phyloP scores from a whole-genome alignment of 2,329 filamentous ascomycete species.

The Diaporthe citrichinensis region DNA sequence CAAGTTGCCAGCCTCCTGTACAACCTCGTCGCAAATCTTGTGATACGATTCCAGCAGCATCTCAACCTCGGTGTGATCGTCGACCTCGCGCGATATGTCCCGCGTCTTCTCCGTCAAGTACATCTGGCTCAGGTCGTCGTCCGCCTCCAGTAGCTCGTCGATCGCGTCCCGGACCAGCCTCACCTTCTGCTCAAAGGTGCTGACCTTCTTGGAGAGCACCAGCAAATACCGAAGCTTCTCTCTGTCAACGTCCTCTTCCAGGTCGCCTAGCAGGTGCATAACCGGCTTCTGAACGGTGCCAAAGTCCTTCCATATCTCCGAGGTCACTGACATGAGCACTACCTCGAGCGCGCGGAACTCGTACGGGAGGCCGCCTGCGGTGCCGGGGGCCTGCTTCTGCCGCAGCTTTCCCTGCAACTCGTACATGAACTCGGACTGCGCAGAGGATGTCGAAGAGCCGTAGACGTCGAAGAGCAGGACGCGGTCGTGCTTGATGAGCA shows the following conservation, averaged over 20 bases:
- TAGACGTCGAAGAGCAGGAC: slow-evolving; percentile 96
- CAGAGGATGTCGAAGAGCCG: slow-evolving; percentile 93
- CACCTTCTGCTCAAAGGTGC: slow-evolving; percentile 97
- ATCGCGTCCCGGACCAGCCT: slow-evolving; percentile 94
- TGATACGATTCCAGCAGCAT: slow-evolving; percentile 98
- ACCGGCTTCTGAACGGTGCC: slow-evolving; percentile 94
- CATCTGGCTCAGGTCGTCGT: slow-evolving; percentile 95
- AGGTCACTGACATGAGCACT: slow-evolving; percentile 92
- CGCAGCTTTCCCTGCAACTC: slow-evolving; percentile 93
- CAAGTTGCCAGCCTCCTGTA: slow-evolving; percentile 92
- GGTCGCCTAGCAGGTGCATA: slow-evolving; percentile 86
- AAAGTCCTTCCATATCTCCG: slow-evolving; percentile 93
- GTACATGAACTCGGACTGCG: slow-evolving; percentile 98
- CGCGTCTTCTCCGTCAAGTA: slow-evolving; percentile 91
- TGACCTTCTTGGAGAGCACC: slow-evolving; percentile 94
- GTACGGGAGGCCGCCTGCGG: slow-evolving; percentile 80
- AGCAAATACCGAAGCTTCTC: slow-evolving; percentile 93
- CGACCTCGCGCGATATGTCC: slow-evolving; percentile 79
- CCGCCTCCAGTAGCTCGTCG: slow-evolving; percentile 93
- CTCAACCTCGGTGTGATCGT: slow-evolving; percentile 96
- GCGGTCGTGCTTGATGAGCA: slow-evolving; percentile 94
- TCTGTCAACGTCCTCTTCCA: slow-evolving; percentile 96
- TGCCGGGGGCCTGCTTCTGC: slow-evolving; percentile 77
- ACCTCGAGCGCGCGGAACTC: slow-evolving; percentile 97
- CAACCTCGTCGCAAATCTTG: slow-evolving; percentile 97